These are phyloP conservation scores for Poteriospumella lacustris DNA, from an alignment of 108 stramenopile species.

Conservation along the genomic window DNA sequence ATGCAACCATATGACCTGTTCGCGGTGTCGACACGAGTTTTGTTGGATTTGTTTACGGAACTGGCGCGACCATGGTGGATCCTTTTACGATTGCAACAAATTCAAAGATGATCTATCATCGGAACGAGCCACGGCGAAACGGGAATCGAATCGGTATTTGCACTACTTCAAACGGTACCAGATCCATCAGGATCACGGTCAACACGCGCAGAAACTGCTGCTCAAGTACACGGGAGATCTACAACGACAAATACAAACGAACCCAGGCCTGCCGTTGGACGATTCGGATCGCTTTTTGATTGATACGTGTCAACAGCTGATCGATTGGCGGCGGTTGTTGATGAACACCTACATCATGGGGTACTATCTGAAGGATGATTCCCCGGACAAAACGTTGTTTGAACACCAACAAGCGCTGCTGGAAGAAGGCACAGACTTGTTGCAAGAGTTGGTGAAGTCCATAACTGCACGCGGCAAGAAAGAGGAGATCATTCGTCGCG, in stretches of 20 bases:
- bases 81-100: background rate
- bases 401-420: background rate
- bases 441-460: too few species aligned
- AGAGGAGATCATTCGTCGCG: too few species aligned
- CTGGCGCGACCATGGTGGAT: background rate
- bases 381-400: background rate
- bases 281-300: background rate
- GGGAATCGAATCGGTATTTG: background rate
- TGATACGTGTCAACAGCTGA: background rate
- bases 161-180: background rate
- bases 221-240: background rate
- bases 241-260: background rate
- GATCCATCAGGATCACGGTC: background rate
- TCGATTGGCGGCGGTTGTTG: background rate
- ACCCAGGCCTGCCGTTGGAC: background rate
- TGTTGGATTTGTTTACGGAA: constrained; percentile 18
- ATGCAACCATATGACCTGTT: constrained; percentile 24
- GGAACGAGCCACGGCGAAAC: background rate
- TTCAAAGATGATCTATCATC: background rate
- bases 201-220: background rate
- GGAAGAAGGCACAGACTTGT: background rate
- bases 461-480: too few species aligned
- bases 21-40: background rate
- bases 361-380: background rate
- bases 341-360: background rate